These are phyloP conservation scores for Aureobasidium zeae DNA, from an alignment of 2,329 filamentous ascomycete species.

Conservation along the genomic window DNA sequence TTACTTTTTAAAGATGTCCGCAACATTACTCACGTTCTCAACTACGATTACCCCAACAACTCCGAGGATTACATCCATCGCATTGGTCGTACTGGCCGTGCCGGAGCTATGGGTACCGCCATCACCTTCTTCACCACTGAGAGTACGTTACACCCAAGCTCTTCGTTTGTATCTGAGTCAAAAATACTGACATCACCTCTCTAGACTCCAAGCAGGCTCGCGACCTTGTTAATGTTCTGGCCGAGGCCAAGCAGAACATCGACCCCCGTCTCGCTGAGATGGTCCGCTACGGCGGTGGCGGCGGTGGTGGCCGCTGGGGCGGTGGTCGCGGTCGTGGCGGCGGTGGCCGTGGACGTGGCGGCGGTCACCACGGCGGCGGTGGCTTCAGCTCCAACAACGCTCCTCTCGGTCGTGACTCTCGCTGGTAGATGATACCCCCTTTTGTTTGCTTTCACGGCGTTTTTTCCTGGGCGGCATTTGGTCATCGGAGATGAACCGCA, in stretches of 20 bases:
- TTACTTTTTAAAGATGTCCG: slow-evolving; percentile 76
- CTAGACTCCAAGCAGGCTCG: slow-evolving; percentile 60
- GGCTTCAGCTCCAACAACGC: slow-evolving; percentile 49
- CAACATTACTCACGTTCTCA: slow-evolving; percentile 99
- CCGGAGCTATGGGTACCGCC: slow-evolving; percentile 84
- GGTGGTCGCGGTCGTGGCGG: slow-evolving; percentile 54
- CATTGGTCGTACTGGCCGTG: slow-evolving; percentile 60
- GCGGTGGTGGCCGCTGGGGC: slow-evolving; percentile 56
- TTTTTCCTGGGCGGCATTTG: not conserved
- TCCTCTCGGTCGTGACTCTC: slow-evolving; percentile 47
- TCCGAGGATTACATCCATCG: slow-evolving; percentile 62
- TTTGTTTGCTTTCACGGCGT: slow-evolving; percentile 3
- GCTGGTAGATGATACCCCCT: slow-evolving; percentile 41
- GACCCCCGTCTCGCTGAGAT: slow-evolving; percentile 94
- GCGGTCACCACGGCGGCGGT: slow-evolving; percentile 32
- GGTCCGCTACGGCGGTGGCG: slow-evolving; percentile 81
- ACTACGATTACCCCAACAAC: slow-evolving; percentile 99
- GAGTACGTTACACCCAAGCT: too few species aligned
- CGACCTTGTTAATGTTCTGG: slow-evolving; percentile 86
- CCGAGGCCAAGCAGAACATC: slow-evolving; percentile 96
- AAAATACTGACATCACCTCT: slow-evolving; percentile 26
- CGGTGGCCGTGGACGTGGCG: slow-evolving; percentile 26
- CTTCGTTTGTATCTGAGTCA: slow-evolving; percentile 11
- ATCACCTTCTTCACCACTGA: slow-evolving; percentile 99
- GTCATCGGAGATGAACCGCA: not conserved